These are phyloP conservation scores for Quercus lobata DNA, from an alignment of 331 rosid species.

Conservation along the genomic window DNA sequence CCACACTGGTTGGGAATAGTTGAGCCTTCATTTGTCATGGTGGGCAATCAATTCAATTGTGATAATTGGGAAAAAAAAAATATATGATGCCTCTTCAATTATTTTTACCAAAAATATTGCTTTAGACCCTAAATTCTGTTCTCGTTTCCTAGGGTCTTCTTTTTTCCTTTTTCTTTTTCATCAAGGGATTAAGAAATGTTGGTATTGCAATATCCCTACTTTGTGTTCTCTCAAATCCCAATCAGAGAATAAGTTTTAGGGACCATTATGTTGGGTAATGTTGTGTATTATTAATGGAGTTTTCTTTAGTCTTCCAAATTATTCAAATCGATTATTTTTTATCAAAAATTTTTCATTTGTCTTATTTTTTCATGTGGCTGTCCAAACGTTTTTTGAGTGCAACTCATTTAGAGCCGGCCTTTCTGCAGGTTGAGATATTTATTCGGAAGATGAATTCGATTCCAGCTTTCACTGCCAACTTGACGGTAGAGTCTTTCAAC, in stretches of 20 bases:
- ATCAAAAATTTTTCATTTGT: background rate
- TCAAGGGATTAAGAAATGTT: background rate
- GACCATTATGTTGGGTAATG: background rate
- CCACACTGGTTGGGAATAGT: background rate
- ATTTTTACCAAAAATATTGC: background rate
- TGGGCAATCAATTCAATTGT: background rate
- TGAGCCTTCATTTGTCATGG: background rate
- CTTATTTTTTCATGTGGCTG: constrained; percentile 8
- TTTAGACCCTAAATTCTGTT: background rate
- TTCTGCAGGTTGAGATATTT: constrained; percentile 83
- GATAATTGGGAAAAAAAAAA: background rate
- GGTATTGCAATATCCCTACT: background rate
- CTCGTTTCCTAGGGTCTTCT: background rate
- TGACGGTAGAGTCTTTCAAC: constrained; percentile 96
- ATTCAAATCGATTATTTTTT: background rate
- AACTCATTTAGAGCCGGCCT: constrained; percentile 12
- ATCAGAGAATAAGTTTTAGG: background rate
- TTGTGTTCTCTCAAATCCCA: background rate
- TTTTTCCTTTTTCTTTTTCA: background rate
- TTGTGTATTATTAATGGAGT: background rate
- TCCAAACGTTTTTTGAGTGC: background rate
- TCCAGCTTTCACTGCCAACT: constrained; percentile 98
- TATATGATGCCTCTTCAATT: background rate
- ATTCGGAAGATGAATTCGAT: constrained; percentile 83
- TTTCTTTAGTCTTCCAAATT: background rate